Evolutionary conservation across 108 stramenopile species (phyloP).

Genomic region (Bacterosira constricta): DNA sequence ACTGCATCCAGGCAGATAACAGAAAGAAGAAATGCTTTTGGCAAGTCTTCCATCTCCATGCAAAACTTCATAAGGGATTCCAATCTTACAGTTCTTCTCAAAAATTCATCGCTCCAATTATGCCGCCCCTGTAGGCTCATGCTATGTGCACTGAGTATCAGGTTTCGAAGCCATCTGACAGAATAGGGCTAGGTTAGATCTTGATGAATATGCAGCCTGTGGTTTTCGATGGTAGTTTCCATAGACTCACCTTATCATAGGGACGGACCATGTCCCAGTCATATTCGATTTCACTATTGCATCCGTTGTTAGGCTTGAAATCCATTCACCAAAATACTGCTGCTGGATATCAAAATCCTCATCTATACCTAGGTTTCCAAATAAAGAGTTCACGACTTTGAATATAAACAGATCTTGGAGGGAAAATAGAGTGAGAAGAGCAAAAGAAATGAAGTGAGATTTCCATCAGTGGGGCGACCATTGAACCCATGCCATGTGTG

Average conservation of each 20-base stretch:
- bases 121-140: slow-evolving; percentile 21
- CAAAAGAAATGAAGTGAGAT: not conserved
- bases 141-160: slow-evolving; percentile 39
- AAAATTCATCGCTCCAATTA: slow-evolving; percentile 2
- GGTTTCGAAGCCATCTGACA: slow-evolving; percentile 70
- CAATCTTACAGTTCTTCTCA: slow-evolving; percentile 36
- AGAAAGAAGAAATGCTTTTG: slow-evolving; percentile 75
- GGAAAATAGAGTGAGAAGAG: slow-evolving; percentile 2
- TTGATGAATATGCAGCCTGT: no score
- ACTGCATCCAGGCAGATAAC: slow-evolving; percentile 70
- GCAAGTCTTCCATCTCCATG: slow-evolving; percentile 62
- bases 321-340: slow-evolving; percentile 87
- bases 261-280: slow-evolving; percentile 58
- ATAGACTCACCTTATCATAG: slow-evolving; percentile 42
- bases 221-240: no score
- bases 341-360: slow-evolving; percentile 60
- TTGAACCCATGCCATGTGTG: not conserved
- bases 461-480: no score
- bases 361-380: slow-evolving; percentile 64
- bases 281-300: slow-evolving; percentile 52
- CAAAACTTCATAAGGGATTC: slow-evolving; percentile 62
- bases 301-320: slow-evolving; percentile 56
- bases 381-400: slow-evolving; percentile 66
- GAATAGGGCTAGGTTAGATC: no score
- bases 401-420: slow-evolving; percentile 74